phyloP scores from a whole-genome alignment of 768 basidiomycete species.

The Pisolithus albus region DNA sequence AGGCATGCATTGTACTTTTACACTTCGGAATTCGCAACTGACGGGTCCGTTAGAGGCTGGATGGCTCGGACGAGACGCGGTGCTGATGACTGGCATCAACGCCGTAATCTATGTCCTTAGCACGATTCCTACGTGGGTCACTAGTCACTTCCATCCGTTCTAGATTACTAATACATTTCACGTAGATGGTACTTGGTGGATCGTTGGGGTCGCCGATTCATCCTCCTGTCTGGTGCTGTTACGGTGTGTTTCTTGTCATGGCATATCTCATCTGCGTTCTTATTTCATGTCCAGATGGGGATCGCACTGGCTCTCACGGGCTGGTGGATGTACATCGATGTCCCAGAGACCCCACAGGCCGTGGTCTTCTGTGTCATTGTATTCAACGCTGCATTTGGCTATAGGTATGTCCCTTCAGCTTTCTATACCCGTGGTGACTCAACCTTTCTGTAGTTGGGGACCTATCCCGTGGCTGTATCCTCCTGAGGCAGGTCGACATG shows the following conservation, averaged over 20 bases:
- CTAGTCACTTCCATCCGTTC: constrained; percentile 21
- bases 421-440: constrained; percentile 1
- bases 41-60: constrained; percentile 63
- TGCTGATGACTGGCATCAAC: constrained; percentile 95
- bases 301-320: constrained; percentile 73
- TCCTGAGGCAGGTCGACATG: constrained; percentile 52
- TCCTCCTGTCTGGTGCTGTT: constrained; percentile 80
- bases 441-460: constrained; percentile 54
- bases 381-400: constrained; percentile 93
- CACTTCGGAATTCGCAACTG: background rate
- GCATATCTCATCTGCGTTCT: background rate
- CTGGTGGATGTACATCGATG: constrained; percentile 91
- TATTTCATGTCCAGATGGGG: constrained; percentile 56
- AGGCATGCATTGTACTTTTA: constrained; percentile 38
- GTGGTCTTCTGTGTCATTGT: constrained; percentile 87
- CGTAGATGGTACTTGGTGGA: constrained; percentile 91
- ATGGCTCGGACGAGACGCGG: constrained; percentile 89
- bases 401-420: constrained; percentile 41
- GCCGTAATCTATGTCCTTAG: constrained; percentile 72
- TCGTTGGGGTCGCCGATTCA: constrained; percentile 80
- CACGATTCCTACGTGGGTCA: constrained; percentile 75
- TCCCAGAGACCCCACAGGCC: constrained; percentile 75
- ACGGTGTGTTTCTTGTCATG: constrained; percentile 41
- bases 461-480: constrained; percentile 86
- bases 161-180: constrained; percentile 5